phyloP scores from a whole-genome alignment of 202 grass and related monocot species.

The Panicum virgatum region DNA sequence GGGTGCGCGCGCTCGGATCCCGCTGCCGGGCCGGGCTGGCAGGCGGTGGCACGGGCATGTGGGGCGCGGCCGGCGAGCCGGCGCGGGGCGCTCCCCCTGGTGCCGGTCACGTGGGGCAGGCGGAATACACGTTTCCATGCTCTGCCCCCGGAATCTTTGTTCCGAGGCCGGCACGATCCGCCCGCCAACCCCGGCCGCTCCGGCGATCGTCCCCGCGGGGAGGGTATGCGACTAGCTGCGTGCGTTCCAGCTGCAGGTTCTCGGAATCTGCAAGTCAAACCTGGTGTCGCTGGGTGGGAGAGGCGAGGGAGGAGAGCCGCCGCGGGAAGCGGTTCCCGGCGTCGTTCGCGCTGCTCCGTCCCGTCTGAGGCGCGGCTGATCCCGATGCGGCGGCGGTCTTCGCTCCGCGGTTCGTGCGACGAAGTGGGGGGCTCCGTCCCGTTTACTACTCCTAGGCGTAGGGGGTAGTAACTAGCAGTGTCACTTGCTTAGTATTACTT shows the following conservation, averaged over 20 bases:
- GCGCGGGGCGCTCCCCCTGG: constrained; percentile 37
- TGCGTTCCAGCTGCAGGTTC: not conserved
- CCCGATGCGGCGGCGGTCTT: constrained; percentile 49
- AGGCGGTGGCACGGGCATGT: constrained; percentile 33
- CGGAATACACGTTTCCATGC: constrained; percentile 43
- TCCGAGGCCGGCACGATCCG: constrained; percentile 40
- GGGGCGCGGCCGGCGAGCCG: constrained; percentile 64
- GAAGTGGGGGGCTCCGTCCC: not conserved
- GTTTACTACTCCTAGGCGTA: not conserved
- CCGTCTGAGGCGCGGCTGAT: constrained; percentile 32
- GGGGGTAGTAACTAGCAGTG: not conserved
- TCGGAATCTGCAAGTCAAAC: constrained; percentile 45
- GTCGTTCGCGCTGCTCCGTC: no score
- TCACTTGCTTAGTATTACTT: not conserved
- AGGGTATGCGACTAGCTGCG: no score
- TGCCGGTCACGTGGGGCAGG: constrained; percentile 56
- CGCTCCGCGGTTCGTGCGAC: constrained; percentile 39
- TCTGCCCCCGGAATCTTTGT: constrained; percentile 61
- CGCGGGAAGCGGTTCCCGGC: not conserved
- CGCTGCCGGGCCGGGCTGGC: not conserved
- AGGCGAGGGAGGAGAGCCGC: no score
- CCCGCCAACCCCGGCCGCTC: not conserved
- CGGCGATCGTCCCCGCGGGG: not conserved
- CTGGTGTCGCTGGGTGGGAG: constrained; percentile 15
- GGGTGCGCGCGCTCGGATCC: constrained; percentile 36